phyloP scores from a whole-genome alignment of 352 stramenopile genomes.

The Aphanomyces stellatus region DNA sequence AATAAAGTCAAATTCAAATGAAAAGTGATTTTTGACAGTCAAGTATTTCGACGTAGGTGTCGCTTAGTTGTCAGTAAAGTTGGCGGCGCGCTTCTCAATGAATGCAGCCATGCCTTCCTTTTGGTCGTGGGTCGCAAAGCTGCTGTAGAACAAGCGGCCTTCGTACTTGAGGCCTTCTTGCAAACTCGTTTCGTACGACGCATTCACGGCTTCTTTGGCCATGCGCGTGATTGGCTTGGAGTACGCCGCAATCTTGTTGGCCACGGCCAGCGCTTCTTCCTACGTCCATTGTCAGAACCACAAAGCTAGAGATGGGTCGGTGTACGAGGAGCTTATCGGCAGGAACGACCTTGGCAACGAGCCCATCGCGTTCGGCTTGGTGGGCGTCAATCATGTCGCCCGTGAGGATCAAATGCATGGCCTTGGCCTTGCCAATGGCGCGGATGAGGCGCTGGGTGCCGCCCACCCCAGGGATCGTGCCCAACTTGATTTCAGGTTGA shows the following conservation, averaged over 20 bases:
- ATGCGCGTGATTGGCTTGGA: conserved; percentile 94
- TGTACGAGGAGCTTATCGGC: conserved; percentile 76
- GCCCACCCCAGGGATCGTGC: conserved; percentile 94
- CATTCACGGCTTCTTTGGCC: conserved; percentile 95
- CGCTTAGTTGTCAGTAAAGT: conserved; percentile 91
- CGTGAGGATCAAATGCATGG: conserved; percentile 99
- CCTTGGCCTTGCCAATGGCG: conserved; percentile 97
- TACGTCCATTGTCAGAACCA: background rate
- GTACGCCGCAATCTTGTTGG: conserved; percentile 93
- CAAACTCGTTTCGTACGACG: conserved; percentile 88
- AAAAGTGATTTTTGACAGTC: background rate
- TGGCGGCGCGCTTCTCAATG: conserved; percentile 93
- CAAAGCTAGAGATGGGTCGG: background rate
- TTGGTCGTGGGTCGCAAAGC: conserved; percentile 93
- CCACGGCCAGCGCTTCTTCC: conserved; percentile 93
- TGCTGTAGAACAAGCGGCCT: conserved; percentile 96
- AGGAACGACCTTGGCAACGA: conserved; percentile 91
- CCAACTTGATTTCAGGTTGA: conserved; percentile 97
- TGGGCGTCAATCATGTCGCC: conserved; percentile 95
- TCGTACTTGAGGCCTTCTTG: conserved; percentile 95
- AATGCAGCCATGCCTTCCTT: conserved; percentile 97
- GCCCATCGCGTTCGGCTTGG: conserved; percentile 89
- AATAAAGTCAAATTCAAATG: too few relatives aligned
- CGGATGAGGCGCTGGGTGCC: conserved; percentile 96
- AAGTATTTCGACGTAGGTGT: background rate